Conservation (phyloP, 1,284 basidiomycete genomes). For the Austroboletus rostrupii region DNA sequence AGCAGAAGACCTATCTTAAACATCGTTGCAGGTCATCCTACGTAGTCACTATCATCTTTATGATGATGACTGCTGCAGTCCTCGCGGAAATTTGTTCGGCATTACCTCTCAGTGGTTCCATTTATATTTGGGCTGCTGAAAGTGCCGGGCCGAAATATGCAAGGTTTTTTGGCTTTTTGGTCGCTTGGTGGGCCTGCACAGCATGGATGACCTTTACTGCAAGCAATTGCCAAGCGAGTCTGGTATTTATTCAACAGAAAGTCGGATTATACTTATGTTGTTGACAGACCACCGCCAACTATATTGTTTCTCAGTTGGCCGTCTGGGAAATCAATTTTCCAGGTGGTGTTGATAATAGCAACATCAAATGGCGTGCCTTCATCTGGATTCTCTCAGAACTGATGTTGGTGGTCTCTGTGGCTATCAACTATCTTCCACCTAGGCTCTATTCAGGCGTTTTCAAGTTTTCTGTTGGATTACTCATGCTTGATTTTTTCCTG, state of each 20-base stretch:
- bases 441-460: slow-evolving; percentile 69
- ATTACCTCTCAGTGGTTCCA: slow-evolving; percentile 79
- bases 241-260: neutral
- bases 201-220: slow-evolving; percentile 90
- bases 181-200: slow-evolving; percentile 86
- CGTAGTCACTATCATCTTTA: slow-evolving; percentile 74
- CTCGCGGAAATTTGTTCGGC: slow-evolving; percentile 86
- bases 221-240: slow-evolving; percentile 70
- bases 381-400: slow-evolving; percentile 78
- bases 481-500: slow-evolving; percentile 80
- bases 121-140: slow-evolving; percentile 89
- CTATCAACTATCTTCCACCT: slow-evolving; percentile 81
- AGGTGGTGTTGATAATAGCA: slow-evolving; percentile 64
- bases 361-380: slow-evolving; percentile 78
- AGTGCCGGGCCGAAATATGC: slow-evolving; percentile 82
- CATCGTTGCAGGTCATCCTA: slow-evolving; percentile 66
- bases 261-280: neutral
- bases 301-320: slow-evolving; percentile 74
- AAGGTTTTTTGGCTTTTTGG: slow-evolving; percentile 79
- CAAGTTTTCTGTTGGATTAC: slow-evolving; percentile 65
- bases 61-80: slow-evolving; percentile 80
- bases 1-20: slow-evolving; percentile 1
- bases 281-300: slow-evolving; percentile 74
- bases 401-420: slow-evolving; percentile 62
- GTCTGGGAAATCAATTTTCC: slow-evolving; percentile 79